These are phyloP conservation scores for Melastoma candidum DNA, from an alignment of 441 rosid species.

Conservation along the genomic window DNA sequence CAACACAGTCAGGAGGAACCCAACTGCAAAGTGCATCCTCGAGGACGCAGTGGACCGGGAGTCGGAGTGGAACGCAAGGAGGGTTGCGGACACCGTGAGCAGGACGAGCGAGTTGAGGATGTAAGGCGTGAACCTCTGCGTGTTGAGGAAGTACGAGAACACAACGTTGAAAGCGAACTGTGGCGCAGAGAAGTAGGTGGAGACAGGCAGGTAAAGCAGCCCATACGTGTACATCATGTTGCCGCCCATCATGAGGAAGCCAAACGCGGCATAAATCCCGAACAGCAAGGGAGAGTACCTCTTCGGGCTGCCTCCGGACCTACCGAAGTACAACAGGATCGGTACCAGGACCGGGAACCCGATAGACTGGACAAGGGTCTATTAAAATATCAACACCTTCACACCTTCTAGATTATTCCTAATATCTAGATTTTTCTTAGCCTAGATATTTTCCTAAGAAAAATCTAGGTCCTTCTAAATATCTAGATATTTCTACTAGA, in stretches of 20 bases:
- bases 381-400: no score
- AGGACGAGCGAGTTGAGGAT: conserved; percentile 43
- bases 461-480: no score
- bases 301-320: conserved; percentile 9
- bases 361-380: conserved; percentile 50
- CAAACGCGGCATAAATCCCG: conserved; percentile 28
- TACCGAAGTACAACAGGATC: conserved; percentile 23
- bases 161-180: conserved; percentile 48
- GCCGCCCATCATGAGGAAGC: conserved; percentile 37
- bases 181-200: conserved; percentile 51
- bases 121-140: conserved; percentile 41
- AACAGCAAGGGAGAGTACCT: conserved; percentile 14
- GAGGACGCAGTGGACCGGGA: conserved; percentile 1
- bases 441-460: no score
- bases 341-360: conserved; percentile 50
- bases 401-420: no score
- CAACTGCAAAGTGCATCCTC: conserved; percentile 12
- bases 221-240: conserved; percentile 52
- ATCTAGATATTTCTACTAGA: no score
- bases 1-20: conserved; percentile 37
- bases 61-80: conserved; percentile 30
- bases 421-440: no score
- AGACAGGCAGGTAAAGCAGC: conserved; percentile 47
- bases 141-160: conserved; percentile 43
- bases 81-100: conserved; percentile 43